These are phyloP conservation scores for Schizosaccharomyces lindneri DNA, from an alignment of 805 yeast genomes.

Conservation along the genomic window DNA sequence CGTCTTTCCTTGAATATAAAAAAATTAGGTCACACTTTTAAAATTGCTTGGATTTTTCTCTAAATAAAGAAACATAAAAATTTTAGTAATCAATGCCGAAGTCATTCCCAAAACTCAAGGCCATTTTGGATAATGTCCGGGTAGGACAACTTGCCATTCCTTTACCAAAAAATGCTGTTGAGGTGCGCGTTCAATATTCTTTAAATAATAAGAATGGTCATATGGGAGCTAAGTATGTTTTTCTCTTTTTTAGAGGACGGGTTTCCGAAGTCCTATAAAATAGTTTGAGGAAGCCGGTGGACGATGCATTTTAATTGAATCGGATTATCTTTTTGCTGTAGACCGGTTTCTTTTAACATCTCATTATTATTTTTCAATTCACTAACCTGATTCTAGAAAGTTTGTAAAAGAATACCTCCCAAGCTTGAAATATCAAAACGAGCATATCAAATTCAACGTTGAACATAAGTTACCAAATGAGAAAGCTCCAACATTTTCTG, in stretches of 20 bases:
- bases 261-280: not conserved
- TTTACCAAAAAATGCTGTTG: not conserved
- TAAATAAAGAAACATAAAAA: not conserved
- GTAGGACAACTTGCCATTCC: not conserved
- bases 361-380: not conserved
- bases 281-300: not conserved
- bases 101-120: not conserved
- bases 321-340: not conserved
- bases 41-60: not conserved
- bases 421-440: not conserved
- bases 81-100: not conserved
- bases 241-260: not conserved
- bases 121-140: slow-evolving; percentile 7
- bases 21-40: no score
- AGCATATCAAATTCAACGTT: not conserved
- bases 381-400: not conserved
- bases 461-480: not conserved
- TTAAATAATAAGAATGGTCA: not conserved
- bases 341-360: no score
- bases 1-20: no score
- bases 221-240: slow-evolving; percentile 1
- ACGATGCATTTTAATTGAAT: not conserved
- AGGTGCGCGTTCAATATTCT: not conserved
- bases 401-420: not conserved
- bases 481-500: not conserved